Base-by-base conservation (phyloP, 2,329 filamentous ascomycete genomes). In the Colletotrichum ledebouriae region DNA sequence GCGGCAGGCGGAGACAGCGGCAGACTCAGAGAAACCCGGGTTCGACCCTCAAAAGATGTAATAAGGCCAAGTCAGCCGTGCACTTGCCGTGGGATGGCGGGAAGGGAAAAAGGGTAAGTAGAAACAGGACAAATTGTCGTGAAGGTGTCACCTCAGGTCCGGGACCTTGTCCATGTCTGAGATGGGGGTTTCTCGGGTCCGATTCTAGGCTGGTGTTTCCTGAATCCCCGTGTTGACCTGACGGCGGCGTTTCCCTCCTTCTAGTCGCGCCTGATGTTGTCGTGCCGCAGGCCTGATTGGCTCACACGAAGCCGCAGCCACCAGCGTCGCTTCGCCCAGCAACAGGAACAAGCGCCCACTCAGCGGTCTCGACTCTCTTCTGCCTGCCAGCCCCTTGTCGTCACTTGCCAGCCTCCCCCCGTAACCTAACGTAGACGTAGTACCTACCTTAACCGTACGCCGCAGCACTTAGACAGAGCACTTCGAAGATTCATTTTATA, bases 331-430 rank as follows among this genome's bases (percentile, higher is more conserved):
- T 42, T 67, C 46, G 42, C 70, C 70, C 60, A 63, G 70, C 70
- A 71, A 71, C 63, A 64, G 41, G 46, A 63, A 37, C 50, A 67
- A 62, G 60, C 66, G 66, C 69, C 61, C 50, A 64, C 53, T 52
- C 61, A 61, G 57, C 49, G 22, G 29, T 46, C 22, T 17, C 17
- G 17, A 17, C 17, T 17, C 17, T 33, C 25, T 59, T 47, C 62
- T 65, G 39, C 63, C 56, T 55, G 37, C 60, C 60, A 55, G 4
- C 49, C 46, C 55, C 52, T 20, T 55, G 65, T 15, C 46, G 56
- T 60, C 62, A 59, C 62, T 39, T 39, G 15, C 67, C 53, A 59
- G 39, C 59, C 49, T 33, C 49, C 39, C 62, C 55, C 47, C 39
- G 46, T 44, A 22, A 15, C 46, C 46, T 42, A 25, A 29, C 55